phyloP scores from a whole-genome alignment of 768 basidiomycete species.

The Cyclocybe aegerita region DNA sequence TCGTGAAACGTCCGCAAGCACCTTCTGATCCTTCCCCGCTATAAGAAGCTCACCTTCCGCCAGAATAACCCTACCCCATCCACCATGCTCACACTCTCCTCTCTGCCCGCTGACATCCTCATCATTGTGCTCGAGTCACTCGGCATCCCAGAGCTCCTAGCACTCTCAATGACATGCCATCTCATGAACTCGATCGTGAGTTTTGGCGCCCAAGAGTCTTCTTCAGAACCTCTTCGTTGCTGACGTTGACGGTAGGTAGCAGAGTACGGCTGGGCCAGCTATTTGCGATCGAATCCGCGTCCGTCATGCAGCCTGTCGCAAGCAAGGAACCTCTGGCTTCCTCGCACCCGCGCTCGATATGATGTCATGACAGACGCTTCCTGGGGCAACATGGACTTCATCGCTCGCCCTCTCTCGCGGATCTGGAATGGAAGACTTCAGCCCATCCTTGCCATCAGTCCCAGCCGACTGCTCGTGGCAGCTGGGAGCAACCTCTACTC shows the following conservation, averaged over 20 bases:
- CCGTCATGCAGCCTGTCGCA: conserved; percentile 52
- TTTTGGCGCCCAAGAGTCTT: conserved; percentile 4
- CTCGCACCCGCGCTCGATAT: conserved; percentile 45
- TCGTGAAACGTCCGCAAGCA: too few relatives aligned
- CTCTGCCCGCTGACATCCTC: conserved; percentile 56
- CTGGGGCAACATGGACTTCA: conserved; percentile 51
- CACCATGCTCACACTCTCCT: conserved; percentile 25
- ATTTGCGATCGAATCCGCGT: conserved; percentile 49
- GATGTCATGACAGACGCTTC: conserved; percentile 50
- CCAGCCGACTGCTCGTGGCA: conserved; percentile 57
- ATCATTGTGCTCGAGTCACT: conserved; percentile 51
- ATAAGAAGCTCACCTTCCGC: not conserved
- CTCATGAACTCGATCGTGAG: conserved; percentile 45
- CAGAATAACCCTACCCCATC: not conserved
- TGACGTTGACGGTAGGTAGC: conserved; percentile 44
- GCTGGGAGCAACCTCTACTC: conserved; percentile 58
- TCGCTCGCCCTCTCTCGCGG: conserved; percentile 63
- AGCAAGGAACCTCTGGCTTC: conserved; percentile 43
- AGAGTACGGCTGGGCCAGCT: conserved; percentile 58
- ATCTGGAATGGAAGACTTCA: conserved; percentile 58
- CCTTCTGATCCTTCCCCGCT: not conserved
- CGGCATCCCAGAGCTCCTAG: conserved; percentile 38
- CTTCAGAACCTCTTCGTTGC: not conserved
- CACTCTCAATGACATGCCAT: conserved; percentile 40
- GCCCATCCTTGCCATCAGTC: conserved; percentile 55